phyloP scores from a whole-genome alignment of 176 grass and related monocot species.

The Sorghum bicolor region DNA sequence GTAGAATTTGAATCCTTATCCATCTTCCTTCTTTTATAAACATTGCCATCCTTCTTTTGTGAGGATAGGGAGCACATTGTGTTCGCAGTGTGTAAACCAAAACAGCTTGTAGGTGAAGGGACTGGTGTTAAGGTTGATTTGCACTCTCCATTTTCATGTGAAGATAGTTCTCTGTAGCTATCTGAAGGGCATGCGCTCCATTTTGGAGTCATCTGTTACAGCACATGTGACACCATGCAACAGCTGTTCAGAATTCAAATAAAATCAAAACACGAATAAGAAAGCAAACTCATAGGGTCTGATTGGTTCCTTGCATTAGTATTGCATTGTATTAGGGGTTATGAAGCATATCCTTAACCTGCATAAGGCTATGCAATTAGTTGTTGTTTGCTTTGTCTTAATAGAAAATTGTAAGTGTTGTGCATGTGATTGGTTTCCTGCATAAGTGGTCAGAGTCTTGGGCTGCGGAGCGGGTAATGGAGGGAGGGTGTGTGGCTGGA shows the following conservation, averaged over 20 bases:
- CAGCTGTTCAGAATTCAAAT: slow-evolving; percentile 24
- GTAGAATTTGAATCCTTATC: slow-evolving; percentile 48
- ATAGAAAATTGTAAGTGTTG: neutral
- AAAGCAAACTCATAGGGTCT: slow-evolving; percentile 1
- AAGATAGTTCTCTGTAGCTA: slow-evolving; percentile 33
- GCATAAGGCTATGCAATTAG: neutral
- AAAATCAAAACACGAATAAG: slow-evolving; percentile 32
- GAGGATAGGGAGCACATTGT: slow-evolving; percentile 50
- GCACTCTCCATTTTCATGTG: slow-evolving; percentile 32
- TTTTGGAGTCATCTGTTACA: slow-evolving; percentile 57
- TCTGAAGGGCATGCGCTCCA: slow-evolving; percentile 45
- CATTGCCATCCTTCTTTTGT: slow-evolving; percentile 48
- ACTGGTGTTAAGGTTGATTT: slow-evolving; percentile 30
- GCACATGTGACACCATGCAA: slow-evolving; percentile 32
- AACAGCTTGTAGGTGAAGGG: slow-evolving; percentile 26
- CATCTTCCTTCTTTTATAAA: slow-evolving; percentile 65
- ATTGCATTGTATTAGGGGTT: neutral
- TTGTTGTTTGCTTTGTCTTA: neutral
- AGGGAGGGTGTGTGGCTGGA: neutral
- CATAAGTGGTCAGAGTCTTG: neutral
- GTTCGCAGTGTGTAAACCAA: slow-evolving; percentile 28
- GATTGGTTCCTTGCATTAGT: neutral
- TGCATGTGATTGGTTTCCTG: neutral
- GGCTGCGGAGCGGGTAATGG: neutral
- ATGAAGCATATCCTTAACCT: neutral